These are phyloP conservation scores for Discostella stelligera DNA, from an alignment of 352 stramenopile species.

Conservation along the genomic window DNA sequence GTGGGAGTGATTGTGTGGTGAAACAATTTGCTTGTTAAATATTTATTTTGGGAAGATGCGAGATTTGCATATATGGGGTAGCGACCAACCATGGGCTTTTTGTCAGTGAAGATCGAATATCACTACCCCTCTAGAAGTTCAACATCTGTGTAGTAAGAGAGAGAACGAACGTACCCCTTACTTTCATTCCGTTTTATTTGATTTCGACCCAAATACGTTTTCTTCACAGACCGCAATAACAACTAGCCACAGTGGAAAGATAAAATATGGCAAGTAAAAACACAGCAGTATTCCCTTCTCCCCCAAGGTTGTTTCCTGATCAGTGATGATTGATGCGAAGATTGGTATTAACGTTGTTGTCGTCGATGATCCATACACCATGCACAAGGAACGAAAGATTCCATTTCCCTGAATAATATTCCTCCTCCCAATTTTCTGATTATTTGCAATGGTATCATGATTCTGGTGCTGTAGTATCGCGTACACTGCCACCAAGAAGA, in stretches of 20 bases:
- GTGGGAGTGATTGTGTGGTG: conserved; percentile 48
- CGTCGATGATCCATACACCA: conserved; percentile 66
- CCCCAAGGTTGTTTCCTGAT: conserved; percentile 34
- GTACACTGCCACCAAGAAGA: conserved; percentile 63
- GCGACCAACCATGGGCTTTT: too few species aligned
- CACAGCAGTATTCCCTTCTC: conserved; percentile 53
- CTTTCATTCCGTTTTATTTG: too few species aligned
- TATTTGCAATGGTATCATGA: neutral
- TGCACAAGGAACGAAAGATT: conserved; percentile 52
- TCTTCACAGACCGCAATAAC: conserved; percentile 42
- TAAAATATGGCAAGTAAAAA: conserved; percentile 72
- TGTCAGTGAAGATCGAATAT: too few species aligned
- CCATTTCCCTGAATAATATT: conserved; percentile 18
- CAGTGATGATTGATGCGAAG: conserved; percentile 42
- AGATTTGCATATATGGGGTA: neutral
- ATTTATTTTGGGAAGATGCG: conserved; percentile 13
- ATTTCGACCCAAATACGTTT: conserved; percentile 13
- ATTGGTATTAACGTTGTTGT: conserved; percentile 75
- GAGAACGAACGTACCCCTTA: too few species aligned
- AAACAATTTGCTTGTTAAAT: conserved; percentile 51
- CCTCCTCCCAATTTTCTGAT: neutral
- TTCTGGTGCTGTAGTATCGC: conserved; percentile 26
- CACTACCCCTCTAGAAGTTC: too few species aligned
- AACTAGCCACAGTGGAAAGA: conserved; percentile 63
- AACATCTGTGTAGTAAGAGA: too few species aligned